phyloP scores from a whole-genome alignment of 768 basidiomycete genomes.

The Auricularia heimuer region DNA sequence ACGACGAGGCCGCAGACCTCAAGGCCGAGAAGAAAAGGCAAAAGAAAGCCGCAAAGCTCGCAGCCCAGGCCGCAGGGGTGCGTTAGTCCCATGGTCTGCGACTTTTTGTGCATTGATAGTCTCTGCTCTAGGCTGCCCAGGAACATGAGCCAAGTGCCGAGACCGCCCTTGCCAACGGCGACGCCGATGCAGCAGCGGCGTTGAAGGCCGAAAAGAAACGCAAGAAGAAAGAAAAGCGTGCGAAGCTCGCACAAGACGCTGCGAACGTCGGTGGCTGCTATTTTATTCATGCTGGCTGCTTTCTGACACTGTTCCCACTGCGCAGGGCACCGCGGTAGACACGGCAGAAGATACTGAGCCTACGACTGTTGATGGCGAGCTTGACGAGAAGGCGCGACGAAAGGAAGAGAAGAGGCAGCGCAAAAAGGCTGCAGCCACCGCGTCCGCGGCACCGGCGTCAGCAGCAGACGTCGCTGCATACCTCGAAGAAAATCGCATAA shows the following conservation, averaged over 20 bases:
- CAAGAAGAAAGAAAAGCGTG: constrained; percentile 7
- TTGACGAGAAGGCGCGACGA: constrained; percentile 11
- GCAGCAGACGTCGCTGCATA: constrained; percentile 47
- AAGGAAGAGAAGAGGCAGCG: constrained; percentile 22
- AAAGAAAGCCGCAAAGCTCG: constrained; percentile 6
- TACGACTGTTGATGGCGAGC: constrained; percentile 5
- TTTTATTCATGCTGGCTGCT: background rate
- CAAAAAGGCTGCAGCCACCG: constrained; percentile 14
- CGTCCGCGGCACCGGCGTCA: constrained; percentile 14
- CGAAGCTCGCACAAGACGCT: constrained; percentile 1
- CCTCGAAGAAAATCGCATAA: constrained; percentile 62
- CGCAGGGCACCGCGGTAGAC: constrained; percentile 4
- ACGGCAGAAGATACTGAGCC: background rate
- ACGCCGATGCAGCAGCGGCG: constrained; percentile 5
- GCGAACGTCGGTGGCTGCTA: background rate
- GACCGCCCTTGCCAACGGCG: background rate
- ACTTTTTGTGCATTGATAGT: no score
- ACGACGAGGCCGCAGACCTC: constrained; percentile 2
- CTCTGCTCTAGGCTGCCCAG: no score
- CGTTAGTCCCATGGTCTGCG: no score
- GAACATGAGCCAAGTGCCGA: background rate
- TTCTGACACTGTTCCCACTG: background rate
- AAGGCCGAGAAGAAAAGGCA: constrained; percentile 8
- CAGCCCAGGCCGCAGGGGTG: background rate
- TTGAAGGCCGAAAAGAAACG: constrained; percentile 6